These are phyloP conservation scores for Lyophyllum semitale DNA, from an alignment of 768 basidiomycete genomes.

Conservation along the genomic window DNA sequence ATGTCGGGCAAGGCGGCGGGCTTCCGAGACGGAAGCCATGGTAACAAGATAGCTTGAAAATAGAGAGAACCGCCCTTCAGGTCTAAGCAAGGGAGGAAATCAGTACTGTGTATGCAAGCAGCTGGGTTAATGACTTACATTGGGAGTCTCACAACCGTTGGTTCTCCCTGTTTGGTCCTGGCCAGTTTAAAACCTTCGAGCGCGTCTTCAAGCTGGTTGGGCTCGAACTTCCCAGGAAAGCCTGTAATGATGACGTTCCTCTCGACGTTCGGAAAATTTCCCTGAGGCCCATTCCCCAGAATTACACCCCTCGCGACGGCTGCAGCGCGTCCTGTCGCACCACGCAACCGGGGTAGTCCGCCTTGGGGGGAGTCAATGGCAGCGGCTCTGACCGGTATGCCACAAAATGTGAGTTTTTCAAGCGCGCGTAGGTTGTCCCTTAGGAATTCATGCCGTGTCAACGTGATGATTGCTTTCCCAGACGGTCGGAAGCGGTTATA, in stretches of 20 bases:
- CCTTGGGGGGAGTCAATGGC: conserved; percentile 20
- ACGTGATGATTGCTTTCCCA: conserved; percentile 57
- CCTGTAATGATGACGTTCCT: conserved; percentile 63
- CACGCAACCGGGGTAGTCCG: conserved; percentile 22
- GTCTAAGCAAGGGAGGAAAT: conserved; percentile 24
- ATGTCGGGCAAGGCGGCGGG: conserved; percentile 64
- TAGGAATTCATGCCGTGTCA: conserved; percentile 49
- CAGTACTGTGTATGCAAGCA: neutral
- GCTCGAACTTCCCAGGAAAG: conserved; percentile 49
- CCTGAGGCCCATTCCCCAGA: conserved; percentile 50
- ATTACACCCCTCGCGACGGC: conserved; percentile 24
- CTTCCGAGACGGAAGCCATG: conserved; percentile 60
- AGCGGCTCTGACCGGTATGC: conserved; percentile 39
- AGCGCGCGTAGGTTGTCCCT: conserved; percentile 43
- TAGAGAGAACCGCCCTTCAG: conserved; percentile 39
- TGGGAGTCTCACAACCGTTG: conserved; percentile 52
- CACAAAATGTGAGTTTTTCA: conserved; percentile 44
- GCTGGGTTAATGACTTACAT: conserved; percentile 39
- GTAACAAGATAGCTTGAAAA: conserved; percentile 59
- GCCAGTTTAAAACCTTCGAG: conserved; percentile 49
- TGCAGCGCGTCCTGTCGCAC: conserved; percentile 30
- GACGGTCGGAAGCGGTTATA: conserved; percentile 64
- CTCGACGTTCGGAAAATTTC: conserved; percentile 48
- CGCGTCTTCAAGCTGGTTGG: conserved; percentile 35
- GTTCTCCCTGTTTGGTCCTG: conserved; percentile 32